A percentile compares a stretch with the other conserved stretches of the same genome.
Evolutionary conservation across 192 early-diverging fungal species (phyloP).

Genomic region (Coemansia erecta): DNA sequence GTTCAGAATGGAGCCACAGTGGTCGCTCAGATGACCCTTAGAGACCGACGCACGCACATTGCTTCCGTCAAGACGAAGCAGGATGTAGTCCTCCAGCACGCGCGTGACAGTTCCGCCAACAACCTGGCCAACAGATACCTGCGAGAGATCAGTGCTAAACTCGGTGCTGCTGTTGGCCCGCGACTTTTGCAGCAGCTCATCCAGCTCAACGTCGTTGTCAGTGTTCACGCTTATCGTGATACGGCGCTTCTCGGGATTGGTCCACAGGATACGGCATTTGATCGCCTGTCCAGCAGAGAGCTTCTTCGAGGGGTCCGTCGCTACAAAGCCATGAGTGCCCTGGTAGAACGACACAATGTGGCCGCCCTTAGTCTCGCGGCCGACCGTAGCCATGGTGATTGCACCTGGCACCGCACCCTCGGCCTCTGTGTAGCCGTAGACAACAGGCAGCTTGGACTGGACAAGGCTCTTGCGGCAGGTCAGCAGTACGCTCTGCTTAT

Average conservation of each 20-base stretch:
- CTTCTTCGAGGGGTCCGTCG: slow-evolving; percentile 49
- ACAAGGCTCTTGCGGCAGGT: slow-evolving; percentile 79
- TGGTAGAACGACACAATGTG: slow-evolving; percentile 79
- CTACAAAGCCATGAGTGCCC: slow-evolving; percentile 63
- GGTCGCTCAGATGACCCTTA: slow-evolving; percentile 67
- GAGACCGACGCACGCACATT: slow-evolving; percentile 56
- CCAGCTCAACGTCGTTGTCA: slow-evolving; percentile 32
- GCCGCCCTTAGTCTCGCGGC: slow-evolving; percentile 53
- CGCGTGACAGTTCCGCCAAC: slow-evolving; percentile 59
- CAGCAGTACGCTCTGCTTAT: slow-evolving; percentile 61
- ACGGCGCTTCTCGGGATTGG: slow-evolving; percentile 59
- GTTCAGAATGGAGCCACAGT: slow-evolving; percentile 40
- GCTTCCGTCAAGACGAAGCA: slow-evolving; percentile 60
- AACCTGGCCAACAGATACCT: slow-evolving; percentile 48
- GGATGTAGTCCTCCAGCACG: slow-evolving; percentile 49
- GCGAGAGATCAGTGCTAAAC: slow-evolving; percentile 30
- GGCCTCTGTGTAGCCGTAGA: slow-evolving; percentile 56
- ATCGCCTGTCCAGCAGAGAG: slow-evolving; percentile 69
- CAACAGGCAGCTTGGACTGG: slow-evolving; percentile 63
- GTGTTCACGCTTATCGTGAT: slow-evolving; percentile 53
- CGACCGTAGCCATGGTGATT: slow-evolving; percentile 46
- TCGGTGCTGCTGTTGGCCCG: background rate
- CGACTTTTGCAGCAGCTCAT: slow-evolving; percentile 32
- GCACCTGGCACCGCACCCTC: slow-evolving; percentile 60
- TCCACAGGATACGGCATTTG: slow-evolving; percentile 70